These are phyloP conservation scores for Fagopyrum esculentum DNA, from an alignment of 148 eudicot genomes.

Conservation along the genomic window DNA sequence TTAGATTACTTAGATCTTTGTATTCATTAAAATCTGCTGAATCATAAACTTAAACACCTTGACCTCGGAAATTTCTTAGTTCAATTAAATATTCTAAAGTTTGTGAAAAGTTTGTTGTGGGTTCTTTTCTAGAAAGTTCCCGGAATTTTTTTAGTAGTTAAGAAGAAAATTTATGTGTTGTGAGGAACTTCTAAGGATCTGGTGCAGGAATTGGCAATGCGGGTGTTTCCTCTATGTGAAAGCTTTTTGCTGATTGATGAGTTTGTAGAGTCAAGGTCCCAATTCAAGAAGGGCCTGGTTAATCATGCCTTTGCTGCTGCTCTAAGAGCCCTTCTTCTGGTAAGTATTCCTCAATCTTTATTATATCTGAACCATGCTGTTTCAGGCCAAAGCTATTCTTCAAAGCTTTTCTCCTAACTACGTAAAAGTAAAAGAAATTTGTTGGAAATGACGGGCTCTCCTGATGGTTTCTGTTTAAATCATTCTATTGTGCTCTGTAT, in stretches of 20 bases:
- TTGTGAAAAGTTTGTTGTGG: neutral
- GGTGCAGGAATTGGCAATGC: slow-evolving; percentile 76
- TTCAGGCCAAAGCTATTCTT: neutral
- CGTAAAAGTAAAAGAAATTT: neutral
- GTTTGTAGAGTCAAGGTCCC: slow-evolving; percentile 91
- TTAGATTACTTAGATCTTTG: neutral
- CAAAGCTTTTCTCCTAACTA: neutral
- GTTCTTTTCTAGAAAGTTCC: neutral
- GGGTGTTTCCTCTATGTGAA: slow-evolving; percentile 79
- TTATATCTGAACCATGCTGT: neutral
- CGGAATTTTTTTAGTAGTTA: neutral
- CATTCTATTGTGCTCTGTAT: neutral
- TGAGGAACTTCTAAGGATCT: neutral
- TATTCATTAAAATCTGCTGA: neutral
- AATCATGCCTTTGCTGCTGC: slow-evolving; percentile 99
- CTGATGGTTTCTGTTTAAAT: neutral
- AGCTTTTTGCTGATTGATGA: slow-evolving; percentile 71
- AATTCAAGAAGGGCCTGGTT: slow-evolving; percentile 88
- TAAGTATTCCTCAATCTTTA: slow-evolving; percentile 15
- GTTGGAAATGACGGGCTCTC: neutral
- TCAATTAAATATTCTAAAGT: neutral
- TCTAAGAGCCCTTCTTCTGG: slow-evolving; percentile 75
- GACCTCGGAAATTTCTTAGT: neutral
- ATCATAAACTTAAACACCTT: neutral
- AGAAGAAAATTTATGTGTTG: neutral